A percentile compares a stretch with the other conserved stretches of the same genome.
Evolutionary conservation across 805 yeast genomes (phyloP).

Genomic region (Wickerhamomyces xylosicus): DNA sequence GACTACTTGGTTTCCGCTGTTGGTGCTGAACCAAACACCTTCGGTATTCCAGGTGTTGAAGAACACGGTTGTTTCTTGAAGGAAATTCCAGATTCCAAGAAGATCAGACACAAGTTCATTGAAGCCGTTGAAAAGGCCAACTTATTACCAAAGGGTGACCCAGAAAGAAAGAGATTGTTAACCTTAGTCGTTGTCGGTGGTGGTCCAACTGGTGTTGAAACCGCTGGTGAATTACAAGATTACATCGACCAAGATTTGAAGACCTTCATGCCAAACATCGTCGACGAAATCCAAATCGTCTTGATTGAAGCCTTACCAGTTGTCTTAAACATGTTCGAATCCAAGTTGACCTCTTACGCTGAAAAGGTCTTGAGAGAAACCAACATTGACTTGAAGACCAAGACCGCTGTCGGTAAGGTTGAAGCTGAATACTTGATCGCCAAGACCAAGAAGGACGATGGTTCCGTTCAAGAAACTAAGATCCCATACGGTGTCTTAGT

Average conservation of each 20-base stretch:
- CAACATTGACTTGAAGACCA: conserved; percentile 67
- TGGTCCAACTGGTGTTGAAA: conserved; percentile 97
- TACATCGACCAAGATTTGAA: conserved; percentile 84
- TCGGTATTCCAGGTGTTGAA: conserved; percentile 84
- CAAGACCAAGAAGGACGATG: conserved; percentile 62
- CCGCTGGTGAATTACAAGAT: conserved; percentile 93
- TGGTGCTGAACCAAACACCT: conserved; percentile 90
- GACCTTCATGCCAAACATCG: conserved; percentile 82
- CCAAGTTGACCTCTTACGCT: conserved; percentile 32
- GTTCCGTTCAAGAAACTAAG: conserved; percentile 40
- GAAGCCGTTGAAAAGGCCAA: conserved; percentile 85
- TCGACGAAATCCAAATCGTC: conserved; percentile 74
- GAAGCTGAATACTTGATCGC: conserved; percentile 65
- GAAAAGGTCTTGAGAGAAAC: conserved; percentile 31
- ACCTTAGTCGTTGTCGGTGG: conserved; percentile 92
- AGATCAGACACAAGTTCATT: conserved; percentile 73
- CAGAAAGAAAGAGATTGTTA: conserved; percentile 77
- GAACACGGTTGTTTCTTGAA: conserved; percentile 82
- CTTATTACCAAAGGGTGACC: conserved; percentile 65
- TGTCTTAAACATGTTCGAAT: conserved; percentile 50
- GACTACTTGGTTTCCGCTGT: conserved; percentile 86
- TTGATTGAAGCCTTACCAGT: conserved; percentile 87
- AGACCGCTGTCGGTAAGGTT: conserved; percentile 84
- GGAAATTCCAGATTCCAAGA: conserved; percentile 79
- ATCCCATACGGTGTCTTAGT: conserved; percentile 89